Conservation (phyloP, 169 alveolate genomes). For the Plasmodium falciparum region DNA sequence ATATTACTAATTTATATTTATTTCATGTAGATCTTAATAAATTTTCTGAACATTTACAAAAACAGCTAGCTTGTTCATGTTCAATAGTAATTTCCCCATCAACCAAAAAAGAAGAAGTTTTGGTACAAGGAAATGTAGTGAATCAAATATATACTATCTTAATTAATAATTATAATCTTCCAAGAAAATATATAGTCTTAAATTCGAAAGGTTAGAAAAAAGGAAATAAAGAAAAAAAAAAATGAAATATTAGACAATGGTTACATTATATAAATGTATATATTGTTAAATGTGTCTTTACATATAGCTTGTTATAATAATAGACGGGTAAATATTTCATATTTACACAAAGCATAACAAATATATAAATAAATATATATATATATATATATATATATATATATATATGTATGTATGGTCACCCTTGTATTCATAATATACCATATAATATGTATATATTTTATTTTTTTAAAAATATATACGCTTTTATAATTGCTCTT, state of each 20-base stretch:
- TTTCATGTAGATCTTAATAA: conserved; percentile 56
- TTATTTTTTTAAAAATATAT: too few species aligned
- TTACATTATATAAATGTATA: too few species aligned
- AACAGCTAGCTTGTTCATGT: conserved; percentile 71
- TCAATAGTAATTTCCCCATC: conserved; percentile 46
- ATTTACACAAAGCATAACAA: too few species aligned
- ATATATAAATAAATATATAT: too few species aligned
- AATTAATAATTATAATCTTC: conserved; percentile 21
- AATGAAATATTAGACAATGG: neutral
- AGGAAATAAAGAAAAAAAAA: conserved; percentile 12
- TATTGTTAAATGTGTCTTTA: too few species aligned
- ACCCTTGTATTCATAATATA: too few species aligned
- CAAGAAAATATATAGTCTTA: conserved; percentile 37
- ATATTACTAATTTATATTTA: conserved; percentile 49
- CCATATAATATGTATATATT: too few species aligned
- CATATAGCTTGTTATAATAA: too few species aligned
- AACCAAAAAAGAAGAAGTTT: conserved; percentile 67
- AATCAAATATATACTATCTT: conserved; percentile 37
- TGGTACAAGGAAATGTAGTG: conserved; percentile 69
- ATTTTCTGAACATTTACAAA: conserved; percentile 52
- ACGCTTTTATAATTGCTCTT: too few species aligned
- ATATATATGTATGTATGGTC: too few species aligned
- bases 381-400: too few species aligned
- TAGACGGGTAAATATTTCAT: too few species aligned
- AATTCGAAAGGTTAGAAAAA: neutral